Evolutionary conservation across 352 stramenopile genomes (phyloP), one percentile per base, ranked within the genome.

Genomic region (Globisporangium sylvaticum): DNA sequence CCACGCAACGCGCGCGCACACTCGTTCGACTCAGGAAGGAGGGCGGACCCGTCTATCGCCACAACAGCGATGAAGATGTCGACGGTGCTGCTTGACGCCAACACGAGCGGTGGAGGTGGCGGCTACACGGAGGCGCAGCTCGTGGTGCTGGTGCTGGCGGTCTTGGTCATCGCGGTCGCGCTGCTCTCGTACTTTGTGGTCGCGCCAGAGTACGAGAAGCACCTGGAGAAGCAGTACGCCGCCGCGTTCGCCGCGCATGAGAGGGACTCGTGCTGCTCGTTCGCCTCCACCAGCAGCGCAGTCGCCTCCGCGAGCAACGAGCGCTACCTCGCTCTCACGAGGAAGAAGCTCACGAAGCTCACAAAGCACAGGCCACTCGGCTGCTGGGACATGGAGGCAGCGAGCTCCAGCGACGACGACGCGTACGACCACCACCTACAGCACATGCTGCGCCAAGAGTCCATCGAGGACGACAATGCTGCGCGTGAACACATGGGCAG

Each of bases 161-260:
- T 79, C 57, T 65, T 92, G 5, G 71, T 92, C 42, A 68, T 90
- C 31, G 74, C 66, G 25, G 76, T 89, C 20, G 84, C 79, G 34
- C 65, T 92, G 29, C 73, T 92, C n/a, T 92, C 82, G 39, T 92
- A 92, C 69, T 92, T 91, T 53, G 84, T 92, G 22, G 81, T 92
- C 22, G 84, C 84, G 12, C 82, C 84, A 3, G 84, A 92, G 69
- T 91, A 83, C 71, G 80, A 91, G 63, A 90, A 90, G 71, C 82
- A 74, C 14, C 72, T 91, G 29, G 72, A 89, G 50, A 82, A 88
- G 66, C 73, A 88, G 74, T 87, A 79, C 64, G 74, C 76, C 4
- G 72, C 74, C 8, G 72, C 80, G 20, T 62, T 71, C 2, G 75
- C 82, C 8, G 68, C 74, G n/a, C 58, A 71, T 12, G 58, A 73